Evolutionary conservation across 345 rosid genomes (phyloP).

Genomic region (Kandelia obovata): DNA sequence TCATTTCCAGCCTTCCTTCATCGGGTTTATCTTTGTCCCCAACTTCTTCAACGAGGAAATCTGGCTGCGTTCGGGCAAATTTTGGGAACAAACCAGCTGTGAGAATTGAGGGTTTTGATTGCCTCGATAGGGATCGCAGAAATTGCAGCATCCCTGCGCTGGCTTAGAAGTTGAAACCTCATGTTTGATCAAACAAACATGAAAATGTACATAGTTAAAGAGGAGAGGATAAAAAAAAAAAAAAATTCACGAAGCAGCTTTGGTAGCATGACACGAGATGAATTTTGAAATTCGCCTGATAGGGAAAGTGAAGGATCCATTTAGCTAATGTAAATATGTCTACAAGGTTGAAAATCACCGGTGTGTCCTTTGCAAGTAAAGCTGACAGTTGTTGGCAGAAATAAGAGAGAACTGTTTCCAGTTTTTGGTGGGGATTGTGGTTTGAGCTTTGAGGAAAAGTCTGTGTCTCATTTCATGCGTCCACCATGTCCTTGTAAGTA

Average conservation of each 20-base stretch:
- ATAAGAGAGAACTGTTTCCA: conserved; percentile 17
- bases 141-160: conserved; percentile 73
- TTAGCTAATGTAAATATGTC: conserved; percentile 38
- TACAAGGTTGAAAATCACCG: conserved; percentile 17
- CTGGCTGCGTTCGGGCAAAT: conserved; percentile 62
- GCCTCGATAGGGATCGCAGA: conserved; percentile 77
- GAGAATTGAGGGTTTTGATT: conserved; percentile 89
- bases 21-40: conserved; percentile 39
- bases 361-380: conserved; percentile 22
- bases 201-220: conserved; percentile 25
- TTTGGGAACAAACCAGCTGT: conserved; percentile 81
- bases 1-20: conserved; percentile 29
- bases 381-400: conserved; percentile 19
- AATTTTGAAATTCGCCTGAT: conserved; percentile 29
- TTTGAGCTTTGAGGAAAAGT: background rate
- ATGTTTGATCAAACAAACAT: too few relatives aligned
- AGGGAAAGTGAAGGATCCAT: conserved; percentile 19
- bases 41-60: conserved; percentile 57
- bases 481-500: conserved; percentile 13
- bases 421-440: conserved; percentile 1
- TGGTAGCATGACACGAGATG: conserved; percentile 16
- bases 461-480: background rate
- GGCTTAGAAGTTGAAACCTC: conserved; percentile 41
- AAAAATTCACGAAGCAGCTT: conserved; percentile 6
- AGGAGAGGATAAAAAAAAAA: background rate